Percentiles rank a stretch among this genome's conserved stretches.
These are phyloP conservation scores for Sinapis alba DNA, from an alignment of 441 rosid genomes.

Conservation along the genomic window DNA sequence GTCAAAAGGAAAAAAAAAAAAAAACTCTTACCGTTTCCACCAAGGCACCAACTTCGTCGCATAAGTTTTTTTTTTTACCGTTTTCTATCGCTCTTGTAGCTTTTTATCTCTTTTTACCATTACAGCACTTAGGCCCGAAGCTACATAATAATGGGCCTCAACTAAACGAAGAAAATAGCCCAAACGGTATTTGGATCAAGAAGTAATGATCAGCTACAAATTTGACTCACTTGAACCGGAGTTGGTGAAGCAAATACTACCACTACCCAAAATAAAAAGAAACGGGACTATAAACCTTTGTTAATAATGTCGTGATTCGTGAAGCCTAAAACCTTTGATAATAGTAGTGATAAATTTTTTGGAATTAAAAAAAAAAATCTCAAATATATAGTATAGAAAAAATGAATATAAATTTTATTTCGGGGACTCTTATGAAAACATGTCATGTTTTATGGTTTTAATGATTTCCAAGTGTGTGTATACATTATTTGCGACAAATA, in stretches of 20 bases:
- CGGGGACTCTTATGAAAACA: neutral
- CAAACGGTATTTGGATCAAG: neutral
- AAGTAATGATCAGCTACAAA: neutral
- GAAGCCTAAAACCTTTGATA: conserved; percentile 6
- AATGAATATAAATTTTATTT: neutral
- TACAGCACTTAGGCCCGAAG: neutral
- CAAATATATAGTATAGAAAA: neutral
- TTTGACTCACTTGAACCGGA: neutral
- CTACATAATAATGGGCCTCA: conserved; percentile 12
- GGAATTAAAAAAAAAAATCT: too few species aligned
- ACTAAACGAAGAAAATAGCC: conserved; percentile 1
- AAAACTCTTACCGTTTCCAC: neutral
- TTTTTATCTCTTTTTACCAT: neutral
- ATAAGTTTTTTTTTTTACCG: neutral
- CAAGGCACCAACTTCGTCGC: neutral
- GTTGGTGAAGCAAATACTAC: neutral
- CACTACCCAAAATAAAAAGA: neutral
- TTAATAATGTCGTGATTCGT: neutral
- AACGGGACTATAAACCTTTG: neutral
- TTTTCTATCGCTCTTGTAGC: neutral
- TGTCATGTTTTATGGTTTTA: neutral
- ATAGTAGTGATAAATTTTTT: too few species aligned
- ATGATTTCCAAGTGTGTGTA: neutral
- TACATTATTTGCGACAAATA: neutral
- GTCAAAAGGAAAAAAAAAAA: neutral